phyloP scores from a whole-genome alignment of 202 grass and related monocot genomes.

The Schoenoplectus tabernaemontani region DNA sequence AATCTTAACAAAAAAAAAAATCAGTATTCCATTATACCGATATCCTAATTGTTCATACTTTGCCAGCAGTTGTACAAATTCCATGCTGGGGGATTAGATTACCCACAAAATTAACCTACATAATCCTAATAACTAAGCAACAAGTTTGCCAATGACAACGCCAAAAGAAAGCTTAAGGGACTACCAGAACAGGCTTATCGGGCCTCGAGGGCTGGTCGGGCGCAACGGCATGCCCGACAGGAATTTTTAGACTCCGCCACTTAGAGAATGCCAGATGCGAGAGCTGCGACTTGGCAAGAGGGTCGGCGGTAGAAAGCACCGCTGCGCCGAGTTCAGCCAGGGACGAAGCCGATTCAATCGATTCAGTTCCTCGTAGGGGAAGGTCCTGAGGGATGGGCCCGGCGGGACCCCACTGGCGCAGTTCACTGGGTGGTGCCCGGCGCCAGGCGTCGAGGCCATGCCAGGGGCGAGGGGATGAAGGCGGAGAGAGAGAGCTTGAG shows the following conservation, averaged over 20 bases:
- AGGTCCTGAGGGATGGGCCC: constrained; percentile 37
- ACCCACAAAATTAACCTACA: neutral
- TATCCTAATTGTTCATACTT: neutral
- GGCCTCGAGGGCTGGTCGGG: constrained; percentile 52
- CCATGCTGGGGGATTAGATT: no score
- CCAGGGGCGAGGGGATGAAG: constrained; percentile 42
- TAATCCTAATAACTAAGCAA: neutral
- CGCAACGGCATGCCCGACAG: constrained; percentile 30
- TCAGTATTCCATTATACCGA: no score
- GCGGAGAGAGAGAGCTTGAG: constrained; percentile 3
- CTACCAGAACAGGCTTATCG: constrained; percentile 56
- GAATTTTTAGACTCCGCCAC: constrained; percentile 34
- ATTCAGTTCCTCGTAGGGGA: neutral
- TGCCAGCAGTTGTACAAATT: no score
- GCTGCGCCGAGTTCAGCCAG: constrained; percentile 58
- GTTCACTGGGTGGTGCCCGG: constrained; percentile 32
- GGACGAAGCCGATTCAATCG: constrained; percentile 23
- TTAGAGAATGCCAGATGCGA: constrained; percentile 68
- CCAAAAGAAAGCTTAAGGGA: neutral
- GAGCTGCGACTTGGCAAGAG: constrained; percentile 52
- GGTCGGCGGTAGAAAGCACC: constrained; percentile 63
- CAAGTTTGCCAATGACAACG: neutral
- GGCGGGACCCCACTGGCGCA: constrained; percentile 49
- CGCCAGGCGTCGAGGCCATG: constrained; percentile 61
- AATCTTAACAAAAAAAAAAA: no score